phyloP scores from a whole-genome alignment of 2,329 filamentous ascomycete genomes.

The Monosporascus sp. region DNA sequence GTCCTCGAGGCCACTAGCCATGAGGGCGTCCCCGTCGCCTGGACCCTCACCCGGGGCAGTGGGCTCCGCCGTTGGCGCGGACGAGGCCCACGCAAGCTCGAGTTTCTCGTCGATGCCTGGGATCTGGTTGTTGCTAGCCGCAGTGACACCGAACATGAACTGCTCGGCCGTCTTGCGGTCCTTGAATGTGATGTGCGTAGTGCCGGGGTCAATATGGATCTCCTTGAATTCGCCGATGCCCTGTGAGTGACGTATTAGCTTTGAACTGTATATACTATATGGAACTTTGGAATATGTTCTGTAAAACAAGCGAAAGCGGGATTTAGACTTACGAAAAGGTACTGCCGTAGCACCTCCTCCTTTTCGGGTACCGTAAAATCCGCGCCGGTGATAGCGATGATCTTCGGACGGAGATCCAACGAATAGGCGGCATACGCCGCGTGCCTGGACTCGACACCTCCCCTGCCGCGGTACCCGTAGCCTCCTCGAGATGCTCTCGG shows the following conservation, averaged over 20 bases:
- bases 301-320: slow-evolving; percentile 3
- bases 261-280: background rate
- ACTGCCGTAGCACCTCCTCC: slow-evolving; percentile 66
- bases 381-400: slow-evolving; percentile 57
- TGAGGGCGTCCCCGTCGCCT: slow-evolving; percentile 13
- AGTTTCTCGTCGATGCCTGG: slow-evolving; percentile 57
- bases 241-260: slow-evolving; percentile 32
- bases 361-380: slow-evolving; percentile 57
- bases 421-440: slow-evolving; percentile 58
- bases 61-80: slow-evolving; percentile 15
- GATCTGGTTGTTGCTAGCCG: slow-evolving; percentile 41
- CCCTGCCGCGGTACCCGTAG: slow-evolving; percentile 40
- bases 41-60: slow-evolving; percentile 1
- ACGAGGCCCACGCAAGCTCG: slow-evolving; percentile 57
- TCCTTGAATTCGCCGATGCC: slow-evolving; percentile 58
- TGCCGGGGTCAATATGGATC: slow-evolving; percentile 41
- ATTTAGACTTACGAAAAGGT: slow-evolving; percentile 55
- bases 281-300: background rate
- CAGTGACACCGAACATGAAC: slow-evolving; percentile 51
- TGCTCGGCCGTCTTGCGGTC: slow-evolving; percentile 67
- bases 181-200: slow-evolving; percentile 56
- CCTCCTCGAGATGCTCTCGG: slow-evolving; percentile 34
- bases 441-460: slow-evolving; percentile 29
- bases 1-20: slow-evolving; percentile 15
- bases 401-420: slow-evolving; percentile 71